Conservation (phyloP, 495 filamentous ascomycete species). For the Penicillium cinerascens region DNA sequence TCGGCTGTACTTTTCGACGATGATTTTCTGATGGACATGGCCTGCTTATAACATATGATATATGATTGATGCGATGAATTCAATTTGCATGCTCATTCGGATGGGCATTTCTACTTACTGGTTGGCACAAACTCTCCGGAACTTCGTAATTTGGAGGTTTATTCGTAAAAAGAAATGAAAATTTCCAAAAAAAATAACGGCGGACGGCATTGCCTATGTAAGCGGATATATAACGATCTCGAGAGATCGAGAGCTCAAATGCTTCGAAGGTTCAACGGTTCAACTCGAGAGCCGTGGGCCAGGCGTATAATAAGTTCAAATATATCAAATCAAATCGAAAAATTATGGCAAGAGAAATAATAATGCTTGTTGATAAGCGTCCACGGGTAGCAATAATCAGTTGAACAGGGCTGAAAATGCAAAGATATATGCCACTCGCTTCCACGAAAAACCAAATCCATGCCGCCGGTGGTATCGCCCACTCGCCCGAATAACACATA, state of each 20-base stretch:
- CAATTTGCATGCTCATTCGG: not conserved
- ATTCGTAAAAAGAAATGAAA: no score
- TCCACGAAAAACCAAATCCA: slow-evolving; percentile 13
- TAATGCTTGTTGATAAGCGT: not conserved
- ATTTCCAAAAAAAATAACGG: no score
- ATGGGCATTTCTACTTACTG: not conserved
- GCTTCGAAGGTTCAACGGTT: no score
- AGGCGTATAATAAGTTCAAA: no score
- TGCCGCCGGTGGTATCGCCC: slow-evolving; percentile 19
- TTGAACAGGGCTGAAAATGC: not conserved
- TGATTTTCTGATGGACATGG: slow-evolving; percentile 5
- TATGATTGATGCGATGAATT: slow-evolving; percentile 4
- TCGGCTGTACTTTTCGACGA: slow-evolving; percentile 4
- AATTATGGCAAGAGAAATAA: not conserved
- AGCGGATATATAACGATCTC: no score
- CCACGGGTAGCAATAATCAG: no score
- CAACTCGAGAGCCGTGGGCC: no score
- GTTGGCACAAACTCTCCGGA: no score
- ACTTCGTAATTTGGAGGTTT: no score
- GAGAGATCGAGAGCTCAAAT: no score
- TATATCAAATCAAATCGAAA: no score
- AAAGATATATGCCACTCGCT: slow-evolving; percentile 2
- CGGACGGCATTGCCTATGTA: no score
- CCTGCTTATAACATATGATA: not conserved
- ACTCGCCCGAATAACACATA: slow-evolving; percentile 4